phyloP scores from a whole-genome alignment of 805 yeast genomes.

The Saccharomyces jurei region DNA sequence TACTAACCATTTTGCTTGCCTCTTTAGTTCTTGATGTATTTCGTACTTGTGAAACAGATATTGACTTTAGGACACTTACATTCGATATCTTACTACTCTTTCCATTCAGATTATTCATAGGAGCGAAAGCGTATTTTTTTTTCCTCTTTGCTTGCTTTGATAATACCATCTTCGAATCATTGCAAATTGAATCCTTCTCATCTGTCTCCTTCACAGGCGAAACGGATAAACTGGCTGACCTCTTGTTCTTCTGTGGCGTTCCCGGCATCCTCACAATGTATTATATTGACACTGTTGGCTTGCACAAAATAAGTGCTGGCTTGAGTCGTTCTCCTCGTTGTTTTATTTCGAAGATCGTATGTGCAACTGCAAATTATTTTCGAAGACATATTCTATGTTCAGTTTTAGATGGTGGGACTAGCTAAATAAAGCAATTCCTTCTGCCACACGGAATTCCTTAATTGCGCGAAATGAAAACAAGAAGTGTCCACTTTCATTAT shows the following conservation, averaged over 20 bases:
- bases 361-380: background rate
- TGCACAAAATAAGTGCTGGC: background rate
- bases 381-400: background rate
- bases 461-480: background rate
- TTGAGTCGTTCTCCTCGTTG: background rate
- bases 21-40: constrained; percentile 11
- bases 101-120: constrained; percentile 17
- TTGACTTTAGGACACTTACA: constrained; percentile 17
- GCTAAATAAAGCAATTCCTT: background rate
- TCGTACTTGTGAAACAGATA: constrained; percentile 26
- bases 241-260: constrained; percentile 19
- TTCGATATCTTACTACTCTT: constrained; percentile 4
- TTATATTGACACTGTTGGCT: background rate
- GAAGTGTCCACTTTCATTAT: background rate
- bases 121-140: constrained; percentile 24
- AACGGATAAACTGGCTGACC: constrained; percentile 13
- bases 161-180: background rate
- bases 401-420: background rate
- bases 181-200: background rate
- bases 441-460: background rate
- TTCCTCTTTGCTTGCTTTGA: constrained; percentile 5
- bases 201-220: constrained; percentile 13
- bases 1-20: background rate
- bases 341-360: background rate
- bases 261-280: constrained; percentile 9